Percentiles rank a stretch among this genome's conserved stretches.
Conservation (phyloP, 805 yeast species). For the Wickerhamomyces canadensis region DNA sequence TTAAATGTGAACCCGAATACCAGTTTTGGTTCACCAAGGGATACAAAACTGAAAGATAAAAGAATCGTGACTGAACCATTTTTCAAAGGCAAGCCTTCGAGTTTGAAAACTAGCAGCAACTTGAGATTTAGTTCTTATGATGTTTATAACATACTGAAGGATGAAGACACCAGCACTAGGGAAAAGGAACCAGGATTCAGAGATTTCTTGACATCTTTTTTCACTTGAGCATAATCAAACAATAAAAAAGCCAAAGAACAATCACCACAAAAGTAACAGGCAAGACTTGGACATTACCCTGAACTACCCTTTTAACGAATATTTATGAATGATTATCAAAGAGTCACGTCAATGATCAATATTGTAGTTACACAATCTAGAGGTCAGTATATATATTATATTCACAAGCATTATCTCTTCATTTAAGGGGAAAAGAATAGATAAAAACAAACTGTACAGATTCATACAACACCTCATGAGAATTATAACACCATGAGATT, state of each 20-base stretch:
- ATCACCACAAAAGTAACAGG: no score
- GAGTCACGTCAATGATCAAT: no score
- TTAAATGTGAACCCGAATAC: slow-evolving; percentile 18
- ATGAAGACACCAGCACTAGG: slow-evolving; percentile 2
- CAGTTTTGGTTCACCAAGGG: not conserved
- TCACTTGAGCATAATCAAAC: no score
- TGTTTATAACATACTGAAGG: slow-evolving; percentile 18
- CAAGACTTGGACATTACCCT: no score
- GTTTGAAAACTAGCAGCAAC: not conserved
- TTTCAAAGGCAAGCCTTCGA: not conserved
- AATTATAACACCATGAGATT: no score
- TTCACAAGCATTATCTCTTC: slow-evolving; percentile 1
- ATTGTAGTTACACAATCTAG: no score
- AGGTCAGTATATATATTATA: not conserved
- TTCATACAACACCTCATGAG: not conserved
- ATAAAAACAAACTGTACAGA: not conserved
- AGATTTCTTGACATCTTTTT: not conserved
- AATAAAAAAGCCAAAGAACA: no score
- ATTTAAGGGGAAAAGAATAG: not conserved
- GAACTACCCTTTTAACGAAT: no score
- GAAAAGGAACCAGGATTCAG: not conserved
- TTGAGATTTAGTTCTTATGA: slow-evolving; percentile 19
- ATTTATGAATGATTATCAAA: no score
- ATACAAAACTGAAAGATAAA: slow-evolving; percentile 2
- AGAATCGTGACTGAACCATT: slow-evolving; percentile 11